phyloP scores from a whole-genome alignment of 1,284 basidiomycete genomes.

The Pisolithus thermaeus region DNA sequence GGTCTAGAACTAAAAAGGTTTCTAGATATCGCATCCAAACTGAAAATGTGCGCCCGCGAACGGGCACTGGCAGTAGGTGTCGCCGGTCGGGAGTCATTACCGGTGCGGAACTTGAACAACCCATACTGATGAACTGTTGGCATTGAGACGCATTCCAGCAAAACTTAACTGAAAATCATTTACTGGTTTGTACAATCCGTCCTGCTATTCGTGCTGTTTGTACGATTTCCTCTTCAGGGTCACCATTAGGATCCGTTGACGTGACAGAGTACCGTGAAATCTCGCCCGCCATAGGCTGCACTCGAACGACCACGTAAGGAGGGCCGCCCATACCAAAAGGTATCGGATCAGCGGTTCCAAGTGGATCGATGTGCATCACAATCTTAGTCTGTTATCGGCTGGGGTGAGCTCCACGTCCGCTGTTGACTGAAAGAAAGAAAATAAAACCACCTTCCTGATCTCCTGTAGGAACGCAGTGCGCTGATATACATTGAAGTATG shows the following conservation, averaged over 20 bases:
- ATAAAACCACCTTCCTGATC: conserved; percentile 58
- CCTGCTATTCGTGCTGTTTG: conserved; percentile 67
- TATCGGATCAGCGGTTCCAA: conserved; percentile 68
- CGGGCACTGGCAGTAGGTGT: conserved; percentile 69
- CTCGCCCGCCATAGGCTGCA: conserved; percentile 79
- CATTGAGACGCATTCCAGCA: conserved; percentile 4
- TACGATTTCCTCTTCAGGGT: conserved; percentile 77
- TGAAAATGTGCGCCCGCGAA: conserved; percentile 76
- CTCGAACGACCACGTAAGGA: conserved; percentile 67
- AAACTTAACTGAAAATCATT: conserved; percentile 25
- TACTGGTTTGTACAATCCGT: conserved; percentile 76
- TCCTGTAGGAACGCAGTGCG: conserved; percentile 70
- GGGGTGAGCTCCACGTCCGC: conserved; percentile 5
- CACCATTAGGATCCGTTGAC: conserved; percentile 67
- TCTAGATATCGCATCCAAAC: conserved; percentile 78
- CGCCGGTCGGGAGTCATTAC: conserved; percentile 67
- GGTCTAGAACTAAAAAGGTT: conserved; percentile 66
- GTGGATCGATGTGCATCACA: conserved; percentile 75
- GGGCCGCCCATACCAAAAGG: conserved; percentile 63
- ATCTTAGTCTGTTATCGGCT: conserved; percentile 65
- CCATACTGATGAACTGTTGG: conserved; percentile 77
- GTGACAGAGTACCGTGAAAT: conserved; percentile 71
- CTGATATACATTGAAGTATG: conserved; percentile 84
- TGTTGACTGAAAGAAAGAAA: not conserved
- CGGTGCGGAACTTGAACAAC: conserved; percentile 77